Evolutionary conservation across 2,329 filamentous ascomycete genomes (phyloP).

Genomic region (Hypomyces perniciosus): DNA sequence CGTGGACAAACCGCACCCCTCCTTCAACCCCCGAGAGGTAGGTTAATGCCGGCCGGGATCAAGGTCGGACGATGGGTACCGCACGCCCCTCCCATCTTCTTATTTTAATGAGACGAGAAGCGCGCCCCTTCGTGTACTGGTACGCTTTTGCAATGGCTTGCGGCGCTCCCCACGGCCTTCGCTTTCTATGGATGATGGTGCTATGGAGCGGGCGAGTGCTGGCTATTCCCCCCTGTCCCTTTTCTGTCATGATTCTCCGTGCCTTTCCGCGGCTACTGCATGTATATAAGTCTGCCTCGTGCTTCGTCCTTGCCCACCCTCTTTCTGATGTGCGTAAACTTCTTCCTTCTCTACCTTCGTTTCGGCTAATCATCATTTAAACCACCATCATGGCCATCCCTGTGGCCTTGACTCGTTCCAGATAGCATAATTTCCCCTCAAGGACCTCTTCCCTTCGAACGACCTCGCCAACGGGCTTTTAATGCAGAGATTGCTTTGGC

Average conservation of each 20-base stretch:
- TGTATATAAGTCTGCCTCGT: background rate
- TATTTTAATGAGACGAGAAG: slow-evolving; percentile 2
- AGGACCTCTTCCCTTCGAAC: too few relatives aligned
- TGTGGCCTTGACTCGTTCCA: too few relatives aligned
- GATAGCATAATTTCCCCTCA: too few relatives aligned
- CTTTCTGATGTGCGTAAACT: too few relatives aligned
- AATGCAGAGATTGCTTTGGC: too few relatives aligned
- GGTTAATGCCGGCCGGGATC: background rate
- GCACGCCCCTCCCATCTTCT: background rate
- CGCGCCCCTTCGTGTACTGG: background rate
- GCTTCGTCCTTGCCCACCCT: background rate
- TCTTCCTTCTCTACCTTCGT: too few relatives aligned
- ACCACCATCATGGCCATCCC: too few relatives aligned
- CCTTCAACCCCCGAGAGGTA: background rate
- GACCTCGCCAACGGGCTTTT: too few relatives aligned
- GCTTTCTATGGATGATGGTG: background rate
- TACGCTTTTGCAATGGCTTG: background rate
- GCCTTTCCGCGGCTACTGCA: background rate
- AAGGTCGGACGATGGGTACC: background rate
- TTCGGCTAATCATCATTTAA: too few relatives aligned
- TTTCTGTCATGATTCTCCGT: background rate
- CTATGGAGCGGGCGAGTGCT: background rate
- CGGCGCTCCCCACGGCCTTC: background rate
- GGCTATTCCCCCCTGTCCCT: too few relatives aligned
- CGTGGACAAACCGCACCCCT: background rate